Evolutionary conservation across 2,329 filamentous ascomycete genomes (phyloP), one percentile per base, ranked within the genome.

Genomic region (Geosmithia flava): DNA sequence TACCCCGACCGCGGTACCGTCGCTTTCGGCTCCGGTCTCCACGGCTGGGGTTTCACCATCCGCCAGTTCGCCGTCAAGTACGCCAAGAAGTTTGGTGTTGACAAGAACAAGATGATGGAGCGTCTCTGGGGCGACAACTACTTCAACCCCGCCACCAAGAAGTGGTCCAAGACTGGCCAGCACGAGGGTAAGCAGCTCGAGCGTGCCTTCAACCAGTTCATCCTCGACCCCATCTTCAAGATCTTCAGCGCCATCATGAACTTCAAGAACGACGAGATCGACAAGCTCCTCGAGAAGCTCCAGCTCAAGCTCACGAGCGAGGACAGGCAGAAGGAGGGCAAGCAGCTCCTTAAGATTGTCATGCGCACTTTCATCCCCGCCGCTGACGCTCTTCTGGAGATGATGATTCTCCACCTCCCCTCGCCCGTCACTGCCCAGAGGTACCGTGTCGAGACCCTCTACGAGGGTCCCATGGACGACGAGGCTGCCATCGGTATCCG

Each of bases 61-160:
- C 87, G 93, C 67, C 93, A 98, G 74, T 98, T 98, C 73, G 93
- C 93, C 61, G 71, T 81, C 67, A 83, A 85, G 64, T 98, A 98
- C 72, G 86, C 91, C 74, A 97, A 97, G 89, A 98, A 98, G 78
- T 98, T 98, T 65, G 93, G 93, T 85, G 93, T 98, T 62, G 91
- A 98, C 83, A 90, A 90, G 73, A 85, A 83, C 78, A 97, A 97
- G 88, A 96, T 98, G 93, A 95, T 97, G 87, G 88, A 96, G 79
- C 89, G 93, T 84, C 88, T 98, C 60, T 98, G 93, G 93, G 93
- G 93, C 60, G 93, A 98, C 83, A 96, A 89, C 81, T 98, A 81
- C 83, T 98, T 98, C 87, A 97, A 98, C 82, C 87, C 93, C 61
- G 81, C 87, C 76, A 98, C 93, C 79, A 98, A 97, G 88, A 98